Percentiles rank a stretch among this genome's conserved stretches.
phyloP scores from a whole-genome alignment of 2,329 filamentous ascomycete species.

The Colletotrichum spaethianum region DNA sequence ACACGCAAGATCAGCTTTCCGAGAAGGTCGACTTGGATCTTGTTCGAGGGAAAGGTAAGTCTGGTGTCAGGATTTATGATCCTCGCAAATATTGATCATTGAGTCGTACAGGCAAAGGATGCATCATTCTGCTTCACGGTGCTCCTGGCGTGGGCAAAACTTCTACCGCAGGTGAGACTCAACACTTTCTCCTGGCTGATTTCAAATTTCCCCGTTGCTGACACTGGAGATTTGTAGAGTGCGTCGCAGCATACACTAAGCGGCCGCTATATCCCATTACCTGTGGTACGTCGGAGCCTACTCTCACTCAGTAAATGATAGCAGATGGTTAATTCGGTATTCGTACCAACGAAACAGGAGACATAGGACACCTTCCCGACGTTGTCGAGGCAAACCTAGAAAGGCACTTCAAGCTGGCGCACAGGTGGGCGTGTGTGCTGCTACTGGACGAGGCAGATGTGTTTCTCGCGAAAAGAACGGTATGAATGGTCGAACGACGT shows the following conservation, averaged over 20 bases:
- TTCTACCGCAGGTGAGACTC: conserved; percentile 12
- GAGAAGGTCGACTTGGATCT: neutral
- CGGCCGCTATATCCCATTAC: neutral
- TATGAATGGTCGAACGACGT: neutral
- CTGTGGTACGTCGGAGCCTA: neutral
- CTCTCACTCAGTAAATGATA: neutral
- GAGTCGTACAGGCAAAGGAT: conserved; percentile 5
- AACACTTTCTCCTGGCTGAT: neutral
- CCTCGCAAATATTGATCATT: neutral
- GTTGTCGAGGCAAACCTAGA: conserved; percentile 45
- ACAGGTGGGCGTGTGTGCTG: conserved; percentile 47
- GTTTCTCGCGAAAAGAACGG: conserved; percentile 31
- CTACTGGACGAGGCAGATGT: conserved; percentile 50
- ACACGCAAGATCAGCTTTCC: neutral
- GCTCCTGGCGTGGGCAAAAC: conserved; percentile 28
- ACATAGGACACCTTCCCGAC: conserved; percentile 16
- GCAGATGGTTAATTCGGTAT: neutral
- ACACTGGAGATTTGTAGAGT: neutral
- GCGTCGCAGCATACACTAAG: neutral
- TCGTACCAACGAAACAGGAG: neutral
- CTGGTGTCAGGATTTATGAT: neutral
- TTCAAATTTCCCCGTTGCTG: neutral
- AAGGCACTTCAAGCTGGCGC: conserved; percentile 34
- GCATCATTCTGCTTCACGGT: conserved; percentile 33
- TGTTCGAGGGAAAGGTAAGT: neutral